These are phyloP conservation scores for Seiridium cupressi DNA, from an alignment of 2,329 filamentous ascomycete species.

Conservation along the genomic window DNA sequence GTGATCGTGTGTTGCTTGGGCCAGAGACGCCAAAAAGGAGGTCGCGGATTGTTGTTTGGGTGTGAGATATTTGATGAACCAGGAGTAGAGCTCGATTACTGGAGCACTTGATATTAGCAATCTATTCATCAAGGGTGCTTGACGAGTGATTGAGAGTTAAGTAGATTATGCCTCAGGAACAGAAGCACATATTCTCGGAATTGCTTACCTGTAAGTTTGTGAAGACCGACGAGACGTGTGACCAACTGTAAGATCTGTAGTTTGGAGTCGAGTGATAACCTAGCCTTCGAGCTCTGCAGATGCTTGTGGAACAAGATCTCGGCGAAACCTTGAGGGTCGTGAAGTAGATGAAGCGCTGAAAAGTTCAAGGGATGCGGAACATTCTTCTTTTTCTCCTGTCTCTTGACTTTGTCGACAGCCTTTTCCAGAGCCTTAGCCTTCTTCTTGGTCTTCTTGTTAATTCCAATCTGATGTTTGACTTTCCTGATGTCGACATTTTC, in stretches of 20 bases:
- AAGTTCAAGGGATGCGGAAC: constrained; percentile 90
- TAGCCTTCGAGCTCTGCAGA: constrained; percentile 81
- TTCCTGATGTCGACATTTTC: constrained; percentile 76
- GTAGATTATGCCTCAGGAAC: too few species aligned
- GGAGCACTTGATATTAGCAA: too few species aligned
- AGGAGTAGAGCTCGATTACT: constrained; percentile 88
- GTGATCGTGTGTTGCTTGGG: constrained; percentile 85
- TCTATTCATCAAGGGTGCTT: too few species aligned
- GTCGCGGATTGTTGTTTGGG: constrained; percentile 88
- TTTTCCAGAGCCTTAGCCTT: constrained; percentile 74
- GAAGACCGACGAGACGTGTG: constrained; percentile 84
- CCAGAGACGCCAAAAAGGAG: constrained; percentile 86
- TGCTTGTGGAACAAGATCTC: constrained; percentile 90
- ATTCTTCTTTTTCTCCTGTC: constrained; percentile 82
- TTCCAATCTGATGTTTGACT: constrained; percentile 79
- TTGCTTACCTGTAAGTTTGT: constrained; percentile 67
- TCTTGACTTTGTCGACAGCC: constrained; percentile 80
- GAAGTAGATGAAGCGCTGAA: constrained; percentile 87
- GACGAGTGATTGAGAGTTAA: too few species aligned
- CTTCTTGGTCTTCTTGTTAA: constrained; percentile 97
- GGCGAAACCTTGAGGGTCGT: constrained; percentile 92
- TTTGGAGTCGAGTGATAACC: constrained; percentile 84
- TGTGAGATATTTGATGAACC: constrained; percentile 90
- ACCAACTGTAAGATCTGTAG: constrained; percentile 88
- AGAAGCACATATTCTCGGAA: too few species aligned